A percentile compares a stretch with the other conserved stretches of the same genome.
These are phyloP conservation scores for Apiotrichum mycotoxinovorans DNA, from an alignment of 1,284 basidiomycete genomes.

Conservation along the genomic window DNA sequence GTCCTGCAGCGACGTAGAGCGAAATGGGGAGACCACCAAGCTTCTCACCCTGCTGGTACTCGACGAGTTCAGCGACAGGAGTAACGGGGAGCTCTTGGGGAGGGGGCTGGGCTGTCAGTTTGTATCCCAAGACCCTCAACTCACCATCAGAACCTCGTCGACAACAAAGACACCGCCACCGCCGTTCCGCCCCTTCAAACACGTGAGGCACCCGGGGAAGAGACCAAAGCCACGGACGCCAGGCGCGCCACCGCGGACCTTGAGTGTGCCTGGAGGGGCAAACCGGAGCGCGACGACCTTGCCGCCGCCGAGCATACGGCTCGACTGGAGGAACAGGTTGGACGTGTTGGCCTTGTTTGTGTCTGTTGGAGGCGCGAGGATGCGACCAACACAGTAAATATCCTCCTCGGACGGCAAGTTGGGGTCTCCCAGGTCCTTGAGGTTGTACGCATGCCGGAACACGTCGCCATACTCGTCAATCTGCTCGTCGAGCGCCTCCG, in stretches of 20 bases:
- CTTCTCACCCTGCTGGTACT: conserved; percentile 42
- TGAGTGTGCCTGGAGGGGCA: conserved; percentile 56
- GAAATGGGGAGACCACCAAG: conserved; percentile 56
- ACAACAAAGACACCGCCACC: conserved; percentile 82
- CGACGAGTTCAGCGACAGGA: conserved; percentile 33
- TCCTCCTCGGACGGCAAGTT: conserved; percentile 68
- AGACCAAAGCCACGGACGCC: conserved; percentile 69
- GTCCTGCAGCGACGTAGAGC: conserved; percentile 70
- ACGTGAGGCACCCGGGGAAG: conserved; percentile 86
- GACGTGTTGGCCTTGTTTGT: conserved; percentile 67
- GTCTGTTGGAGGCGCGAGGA: conserved; percentile 64
- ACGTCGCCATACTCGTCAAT: conserved; percentile 78
- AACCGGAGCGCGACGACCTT: conserved; percentile 68
- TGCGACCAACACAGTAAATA: conserved; percentile 73
- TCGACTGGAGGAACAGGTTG: conserved; percentile 72
- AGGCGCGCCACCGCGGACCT: conserved; percentile 61
- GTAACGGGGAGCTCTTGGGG: conserved; percentile 46
- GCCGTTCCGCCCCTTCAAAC: conserved; percentile 85
- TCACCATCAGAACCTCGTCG: conserved; percentile 74
- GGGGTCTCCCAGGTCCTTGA: conserved; percentile 74
- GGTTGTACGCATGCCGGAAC: conserved; percentile 64
- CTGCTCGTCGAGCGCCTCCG: conserved; percentile 73
- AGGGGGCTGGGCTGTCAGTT: conserved; percentile 43
- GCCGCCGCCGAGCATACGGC: conserved; percentile 71
- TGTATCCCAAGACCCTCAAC: neutral